Evolutionary conservation across 2,329 filamentous ascomycete genomes (phyloP).

Genomic region (Beauveria sp.): DNA sequence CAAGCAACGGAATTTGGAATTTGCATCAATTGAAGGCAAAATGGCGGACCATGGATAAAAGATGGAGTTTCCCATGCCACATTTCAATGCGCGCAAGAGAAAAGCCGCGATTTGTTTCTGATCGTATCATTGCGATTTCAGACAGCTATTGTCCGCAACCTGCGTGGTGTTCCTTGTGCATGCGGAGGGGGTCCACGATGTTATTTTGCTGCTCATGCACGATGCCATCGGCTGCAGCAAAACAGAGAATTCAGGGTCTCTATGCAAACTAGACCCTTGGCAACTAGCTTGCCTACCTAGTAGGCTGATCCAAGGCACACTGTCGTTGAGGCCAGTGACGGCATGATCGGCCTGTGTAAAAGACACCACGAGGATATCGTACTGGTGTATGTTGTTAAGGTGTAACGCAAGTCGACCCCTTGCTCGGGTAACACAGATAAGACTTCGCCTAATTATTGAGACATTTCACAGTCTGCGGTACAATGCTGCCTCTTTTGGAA

Average conservation of each 20-base stretch:
- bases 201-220: background rate
- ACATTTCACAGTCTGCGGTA: background rate
- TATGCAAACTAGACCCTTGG: background rate
- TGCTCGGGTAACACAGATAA: background rate
- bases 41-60: background rate
- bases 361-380: background rate
- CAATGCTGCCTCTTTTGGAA: background rate
- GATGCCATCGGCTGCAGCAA: background rate
- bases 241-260: background rate
- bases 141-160: background rate
- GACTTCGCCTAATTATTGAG: conserved; percentile 1
- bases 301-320: background rate
- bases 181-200: background rate
- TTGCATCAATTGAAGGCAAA: too few species aligned
- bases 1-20: too few species aligned
- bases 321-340: background rate
- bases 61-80: background rate
- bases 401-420: background rate
- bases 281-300: background rate
- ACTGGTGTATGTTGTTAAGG: background rate
- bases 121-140: background rate
- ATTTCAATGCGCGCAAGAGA: background rate
- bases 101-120: background rate
- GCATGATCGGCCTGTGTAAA: background rate
- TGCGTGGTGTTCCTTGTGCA: background rate